Conservation (phyloP, 768 basidiomycete genomes). For the Lactifluus piperatus region DNA sequence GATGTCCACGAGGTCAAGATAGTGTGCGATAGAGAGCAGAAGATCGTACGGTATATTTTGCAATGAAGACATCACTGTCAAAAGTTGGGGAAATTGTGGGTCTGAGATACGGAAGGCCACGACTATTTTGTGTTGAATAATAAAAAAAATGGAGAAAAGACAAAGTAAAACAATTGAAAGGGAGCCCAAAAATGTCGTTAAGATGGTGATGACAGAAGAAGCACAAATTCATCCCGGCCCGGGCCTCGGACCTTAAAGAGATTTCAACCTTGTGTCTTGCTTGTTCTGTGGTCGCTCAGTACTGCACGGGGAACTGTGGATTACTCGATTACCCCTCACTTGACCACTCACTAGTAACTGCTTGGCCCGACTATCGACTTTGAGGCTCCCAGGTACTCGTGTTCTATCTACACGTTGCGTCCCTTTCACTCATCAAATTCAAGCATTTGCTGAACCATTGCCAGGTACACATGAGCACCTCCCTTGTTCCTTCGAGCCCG, state of each 20-base stretch:
- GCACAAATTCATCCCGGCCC: constrained; percentile 1
- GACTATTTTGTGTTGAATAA: background rate
- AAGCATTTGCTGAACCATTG: too few relatives aligned
- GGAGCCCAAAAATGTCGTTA: background rate
- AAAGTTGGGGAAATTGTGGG: background rate
- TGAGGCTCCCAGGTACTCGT: background rate
- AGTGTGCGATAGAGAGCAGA: constrained; percentile 55
- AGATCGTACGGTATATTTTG: constrained; percentile 58
- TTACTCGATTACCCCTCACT: background rate
- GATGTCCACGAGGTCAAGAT: constrained; percentile 53
- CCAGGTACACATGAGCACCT: background rate
- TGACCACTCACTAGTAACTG: background rate
- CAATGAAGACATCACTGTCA: constrained; percentile 22
- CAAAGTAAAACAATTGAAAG: background rate
- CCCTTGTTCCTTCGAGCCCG: background rate
- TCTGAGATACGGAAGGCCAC: background rate
- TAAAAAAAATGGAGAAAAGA: background rate
- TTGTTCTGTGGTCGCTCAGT: background rate
- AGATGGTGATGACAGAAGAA: background rate
- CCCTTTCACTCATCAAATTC: background rate
- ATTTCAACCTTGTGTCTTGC: background rate
- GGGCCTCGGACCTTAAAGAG: background rate
- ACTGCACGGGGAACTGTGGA: background rate
- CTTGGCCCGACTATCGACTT: background rate
- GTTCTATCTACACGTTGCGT: background rate